Conservation (phyloP, 2,329 filamentous ascomycete species). For the Clonostachys sp. region DNA sequence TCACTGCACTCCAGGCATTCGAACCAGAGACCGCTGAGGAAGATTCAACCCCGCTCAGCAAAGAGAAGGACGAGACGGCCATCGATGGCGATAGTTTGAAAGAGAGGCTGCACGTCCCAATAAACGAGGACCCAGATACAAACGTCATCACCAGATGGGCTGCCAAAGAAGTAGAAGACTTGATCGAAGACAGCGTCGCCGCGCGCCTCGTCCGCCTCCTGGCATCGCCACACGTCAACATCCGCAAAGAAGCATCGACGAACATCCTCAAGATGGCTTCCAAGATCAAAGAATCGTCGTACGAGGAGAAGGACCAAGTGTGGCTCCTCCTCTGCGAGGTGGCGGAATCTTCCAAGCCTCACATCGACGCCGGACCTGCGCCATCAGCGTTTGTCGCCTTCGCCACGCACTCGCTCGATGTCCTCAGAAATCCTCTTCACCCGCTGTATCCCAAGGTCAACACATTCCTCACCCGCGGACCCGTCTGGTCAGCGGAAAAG, state of each 20-base stretch:
- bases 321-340: constrained; percentile 79
- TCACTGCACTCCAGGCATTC: constrained; percentile 6
- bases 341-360: constrained; percentile 62
- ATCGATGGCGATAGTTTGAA: constrained; percentile 40
- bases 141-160: constrained; percentile 60
- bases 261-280: constrained; percentile 62
- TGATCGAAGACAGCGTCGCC: constrained; percentile 73
- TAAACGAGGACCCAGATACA: constrained; percentile 37
- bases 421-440: constrained; percentile 74
- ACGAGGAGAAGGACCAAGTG: constrained; percentile 72
- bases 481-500: constrained; percentile 69
- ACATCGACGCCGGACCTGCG: constrained; percentile 52
- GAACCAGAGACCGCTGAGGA: background rate
- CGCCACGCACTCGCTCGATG: constrained; percentile 62
- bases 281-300: constrained; percentile 62
- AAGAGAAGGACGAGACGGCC: constrained; percentile 3
- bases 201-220: constrained; percentile 69
- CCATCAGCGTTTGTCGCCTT: constrained; percentile 76
- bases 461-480: constrained; percentile 72
- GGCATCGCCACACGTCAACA: constrained; percentile 67
- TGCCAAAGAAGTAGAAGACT: constrained; percentile 71
- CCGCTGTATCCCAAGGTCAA: constrained; percentile 84
- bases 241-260: constrained; percentile 72
- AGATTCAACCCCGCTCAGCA: background rate
- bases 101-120: constrained; percentile 43